phyloP scores from a whole-genome alignment of 768 basidiomycete genomes.

The Leccinum obscurum region DNA sequence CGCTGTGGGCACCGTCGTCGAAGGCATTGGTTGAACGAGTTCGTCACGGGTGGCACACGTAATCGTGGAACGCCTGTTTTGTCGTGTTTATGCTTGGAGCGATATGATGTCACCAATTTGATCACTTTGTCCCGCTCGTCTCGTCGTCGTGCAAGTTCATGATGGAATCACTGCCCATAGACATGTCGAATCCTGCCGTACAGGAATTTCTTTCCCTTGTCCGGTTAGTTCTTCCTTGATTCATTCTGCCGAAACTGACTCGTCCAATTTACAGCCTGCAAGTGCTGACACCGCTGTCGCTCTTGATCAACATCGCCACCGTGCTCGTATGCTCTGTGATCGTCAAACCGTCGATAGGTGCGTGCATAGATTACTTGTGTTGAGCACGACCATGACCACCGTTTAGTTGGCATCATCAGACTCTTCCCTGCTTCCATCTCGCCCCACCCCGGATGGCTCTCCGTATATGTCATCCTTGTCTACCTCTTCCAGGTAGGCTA shows the following conservation, averaged over 20 bases:
- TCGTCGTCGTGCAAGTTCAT: background rate
- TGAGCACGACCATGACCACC: background rate
- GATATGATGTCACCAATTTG: constrained; percentile 18
- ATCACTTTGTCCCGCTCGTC: background rate
- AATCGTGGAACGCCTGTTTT: constrained; percentile 3
- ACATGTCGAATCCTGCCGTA: constrained; percentile 59
- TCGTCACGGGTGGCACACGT: background rate
- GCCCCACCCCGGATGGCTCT: constrained; percentile 58
- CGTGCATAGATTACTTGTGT: constrained; percentile 5
- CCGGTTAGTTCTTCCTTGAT: constrained; percentile 37
- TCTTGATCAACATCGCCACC: constrained; percentile 77
- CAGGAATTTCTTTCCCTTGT: constrained; percentile 67
- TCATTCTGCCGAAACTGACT: background rate
- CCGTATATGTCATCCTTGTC: constrained; percentile 58
- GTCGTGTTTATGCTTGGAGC: constrained; percentile 2
- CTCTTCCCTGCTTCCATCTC: constrained; percentile 70
- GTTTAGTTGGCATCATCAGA: constrained; percentile 48
- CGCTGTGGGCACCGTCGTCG: constrained; percentile 44
- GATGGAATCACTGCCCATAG: constrained; percentile 61
- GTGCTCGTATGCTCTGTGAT: constrained; percentile 68
- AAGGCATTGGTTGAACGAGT: background rate
- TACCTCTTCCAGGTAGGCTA: constrained; percentile 77
- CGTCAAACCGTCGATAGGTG: constrained; percentile 63
- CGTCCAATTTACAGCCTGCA: constrained; percentile 53
- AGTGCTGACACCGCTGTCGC: constrained; percentile 81